A percentile compares a stretch with the other conserved stretches of the same genome.
Evolutionary conservation across 192 early-diverging fungal genomes (phyloP).

Genomic region (Entrophospora sp.): DNA sequence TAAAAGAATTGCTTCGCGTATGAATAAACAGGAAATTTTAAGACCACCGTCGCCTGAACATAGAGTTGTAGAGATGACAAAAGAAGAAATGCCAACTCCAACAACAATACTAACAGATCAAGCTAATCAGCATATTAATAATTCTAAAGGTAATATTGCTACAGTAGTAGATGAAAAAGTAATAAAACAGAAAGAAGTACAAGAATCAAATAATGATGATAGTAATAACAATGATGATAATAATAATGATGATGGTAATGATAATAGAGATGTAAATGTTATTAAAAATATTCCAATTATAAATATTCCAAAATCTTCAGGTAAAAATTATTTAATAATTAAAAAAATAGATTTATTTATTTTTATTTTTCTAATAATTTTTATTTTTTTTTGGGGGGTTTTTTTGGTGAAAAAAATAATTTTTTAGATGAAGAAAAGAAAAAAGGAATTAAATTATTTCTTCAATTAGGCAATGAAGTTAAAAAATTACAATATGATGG

Average conservation of each 20-base stretch:
- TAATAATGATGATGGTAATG: background rate
- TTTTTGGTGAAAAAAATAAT: too few relatives aligned
- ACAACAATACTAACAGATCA: too few relatives aligned
- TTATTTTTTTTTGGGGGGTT: background rate
- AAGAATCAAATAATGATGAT: too few relatives aligned
- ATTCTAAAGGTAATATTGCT: too few relatives aligned
- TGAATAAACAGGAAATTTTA: background rate
- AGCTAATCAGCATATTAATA: too few relatives aligned
- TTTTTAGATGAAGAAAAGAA: slow-evolving; percentile 18
- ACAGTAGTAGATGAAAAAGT: too few relatives aligned
- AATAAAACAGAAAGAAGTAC: too few relatives aligned
- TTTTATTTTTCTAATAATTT: background rate
- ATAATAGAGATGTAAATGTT: background rate
- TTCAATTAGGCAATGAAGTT: slow-evolving; percentile 55
- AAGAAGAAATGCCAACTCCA: too few relatives aligned
- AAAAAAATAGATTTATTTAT: too few relatives aligned
- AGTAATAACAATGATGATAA: too few relatives aligned
- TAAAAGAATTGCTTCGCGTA: background rate
- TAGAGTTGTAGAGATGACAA: background rate
- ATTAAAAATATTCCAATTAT: background rate
- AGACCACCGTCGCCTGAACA: background rate
- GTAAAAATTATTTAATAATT: background rate
- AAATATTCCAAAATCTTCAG: slow-evolving; percentile 16
- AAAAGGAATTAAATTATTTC: slow-evolving; percentile 37
- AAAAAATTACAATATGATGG: slow-evolving; percentile 49